Percentiles rank a stretch among this genome's conserved stretches.
Evolutionary conservation across 2,329 filamentous ascomycete genomes (phyloP).

Genomic region (Exophiala sideris): DNA sequence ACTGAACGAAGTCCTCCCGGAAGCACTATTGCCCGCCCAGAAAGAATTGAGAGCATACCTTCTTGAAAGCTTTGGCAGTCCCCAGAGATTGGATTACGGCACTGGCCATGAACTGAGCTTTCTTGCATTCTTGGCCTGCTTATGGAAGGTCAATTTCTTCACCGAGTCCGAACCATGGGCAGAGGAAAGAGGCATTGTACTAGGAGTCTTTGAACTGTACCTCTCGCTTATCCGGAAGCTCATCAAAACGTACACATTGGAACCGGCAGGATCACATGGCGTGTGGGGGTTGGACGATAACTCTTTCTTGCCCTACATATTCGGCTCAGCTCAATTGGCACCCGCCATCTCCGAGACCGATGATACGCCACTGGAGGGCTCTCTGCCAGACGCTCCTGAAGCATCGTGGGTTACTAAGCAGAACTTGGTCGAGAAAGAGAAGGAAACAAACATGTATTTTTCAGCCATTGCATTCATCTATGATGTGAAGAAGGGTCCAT

Average conservation of each 20-base stretch:
- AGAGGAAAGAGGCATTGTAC: constrained; percentile 73
- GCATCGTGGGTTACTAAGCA: constrained; percentile 66
- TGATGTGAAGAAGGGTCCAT: constrained; percentile 92
- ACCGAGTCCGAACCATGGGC: constrained; percentile 44
- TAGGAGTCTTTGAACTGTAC: constrained; percentile 82
- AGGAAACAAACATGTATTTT: constrained; percentile 80
- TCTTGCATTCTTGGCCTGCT: constrained; percentile 78
- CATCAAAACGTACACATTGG: constrained; percentile 86
- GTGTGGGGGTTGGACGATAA: constrained; percentile 99
- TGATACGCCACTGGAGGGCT: constrained; percentile 73
- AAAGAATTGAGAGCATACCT: constrained; percentile 76
- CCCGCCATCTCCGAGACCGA: constrained; percentile 65
- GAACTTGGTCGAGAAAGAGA: constrained; percentile 62
- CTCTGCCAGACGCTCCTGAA: constrained; percentile 66
- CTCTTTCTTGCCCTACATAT: constrained; percentile 88
- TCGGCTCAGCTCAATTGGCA: constrained; percentile 86
- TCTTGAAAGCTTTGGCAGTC: constrained; percentile 79
- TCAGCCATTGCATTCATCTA: constrained; percentile 95
- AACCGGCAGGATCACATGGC: constrained; percentile 92
- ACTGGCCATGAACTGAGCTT: constrained; percentile 97
- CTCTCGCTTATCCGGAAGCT: constrained; percentile 75
- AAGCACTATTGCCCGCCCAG: constrained; percentile 44
- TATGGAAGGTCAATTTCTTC: constrained; percentile 90
- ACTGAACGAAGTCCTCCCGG: constrained; percentile 56
- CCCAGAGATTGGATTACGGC: constrained; percentile 88